These are phyloP conservation scores for Solanum phureja DNA, from an alignment of 257 asterid genomes.

Conservation along the genomic window DNA sequence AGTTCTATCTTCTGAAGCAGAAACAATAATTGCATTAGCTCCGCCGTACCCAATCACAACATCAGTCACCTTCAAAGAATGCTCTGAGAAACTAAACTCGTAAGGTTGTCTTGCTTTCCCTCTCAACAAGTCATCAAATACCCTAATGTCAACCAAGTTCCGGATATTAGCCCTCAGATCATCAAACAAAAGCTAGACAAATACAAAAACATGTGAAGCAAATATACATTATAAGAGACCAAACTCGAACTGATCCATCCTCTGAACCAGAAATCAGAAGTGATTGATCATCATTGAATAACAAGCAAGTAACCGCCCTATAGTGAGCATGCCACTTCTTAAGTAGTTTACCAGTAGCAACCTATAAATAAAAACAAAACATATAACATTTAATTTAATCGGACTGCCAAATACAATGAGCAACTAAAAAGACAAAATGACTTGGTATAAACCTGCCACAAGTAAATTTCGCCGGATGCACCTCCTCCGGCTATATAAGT, in stretches of 20 bases:
- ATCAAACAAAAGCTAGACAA: not conserved
- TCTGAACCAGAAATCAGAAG: slow-evolving; percentile 85
- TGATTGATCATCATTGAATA: slow-evolving; percentile 76
- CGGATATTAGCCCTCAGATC: not conserved
- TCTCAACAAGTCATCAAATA: slow-evolving; percentile 61
- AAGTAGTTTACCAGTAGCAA: slow-evolving; percentile 70
- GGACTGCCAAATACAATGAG: not conserved
- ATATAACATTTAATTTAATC: not conserved
- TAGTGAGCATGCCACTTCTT: slow-evolving; percentile 94
- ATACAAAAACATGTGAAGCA: not conserved
- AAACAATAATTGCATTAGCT: slow-evolving; percentile 63
- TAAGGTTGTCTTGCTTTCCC: slow-evolving; percentile 41
- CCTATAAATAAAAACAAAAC: slow-evolving; percentile 27
- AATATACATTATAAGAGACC: slow-evolving; percentile 78
- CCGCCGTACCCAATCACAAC: slow-evolving; percentile 68
- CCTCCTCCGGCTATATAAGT: slow-evolving; percentile 82
- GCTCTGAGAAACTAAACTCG: slow-evolving; percentile 74
- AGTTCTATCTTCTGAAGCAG: slow-evolving; percentile 92
- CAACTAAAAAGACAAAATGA: not conserved
- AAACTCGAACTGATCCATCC: slow-evolving; percentile 92
- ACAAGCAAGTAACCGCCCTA: slow-evolving; percentile 68
- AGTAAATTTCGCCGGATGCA: slow-evolving; percentile 62
- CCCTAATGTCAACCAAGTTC: slow-evolving; percentile 27
- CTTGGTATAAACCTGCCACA: slow-evolving; percentile 73
- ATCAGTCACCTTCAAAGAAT: slow-evolving; percentile 72